Percentiles rank a stretch among this genome's conserved stretches.
These are phyloP conservation scores for Penicillium steckii DNA, from an alignment of 495 filamentous ascomycete genomes.

Conservation along the genomic window DNA sequence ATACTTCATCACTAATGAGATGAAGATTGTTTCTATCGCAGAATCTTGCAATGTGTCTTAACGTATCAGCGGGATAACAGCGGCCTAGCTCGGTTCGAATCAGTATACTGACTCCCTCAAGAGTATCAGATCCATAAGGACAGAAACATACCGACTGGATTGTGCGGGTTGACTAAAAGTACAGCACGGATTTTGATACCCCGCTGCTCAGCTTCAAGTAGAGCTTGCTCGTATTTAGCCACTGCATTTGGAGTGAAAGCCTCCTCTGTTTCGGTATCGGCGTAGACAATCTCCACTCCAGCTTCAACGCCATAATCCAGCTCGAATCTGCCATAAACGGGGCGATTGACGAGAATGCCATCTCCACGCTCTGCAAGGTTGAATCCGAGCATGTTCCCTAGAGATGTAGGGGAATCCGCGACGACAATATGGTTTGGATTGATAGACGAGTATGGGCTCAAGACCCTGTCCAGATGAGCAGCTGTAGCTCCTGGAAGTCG, in stretches of 20 bases:
- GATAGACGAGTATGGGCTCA: conserved; percentile 33
- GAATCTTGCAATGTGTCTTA: conserved; percentile 48
- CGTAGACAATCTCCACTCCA: conserved; percentile 36
- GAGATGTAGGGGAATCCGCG: conserved; percentile 35
- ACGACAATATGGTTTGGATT: conserved; percentile 32
- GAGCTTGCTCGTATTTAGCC: conserved; percentile 31
- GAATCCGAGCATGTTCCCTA: conserved; percentile 38
- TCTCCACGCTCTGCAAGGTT: conserved; percentile 45
- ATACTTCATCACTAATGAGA: conserved; percentile 61
- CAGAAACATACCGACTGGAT: conserved; percentile 36
- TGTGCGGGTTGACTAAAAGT: conserved; percentile 41
- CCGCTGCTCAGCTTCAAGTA: conserved; percentile 14
- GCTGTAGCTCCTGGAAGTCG: conserved; percentile 32
- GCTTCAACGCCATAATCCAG: conserved; percentile 38
- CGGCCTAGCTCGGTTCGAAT: conserved; percentile 26
- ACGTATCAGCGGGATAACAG: conserved; percentile 51
- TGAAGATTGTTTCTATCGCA: conserved; percentile 55
- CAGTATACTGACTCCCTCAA: neutral
- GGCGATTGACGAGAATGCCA: conserved; percentile 41
- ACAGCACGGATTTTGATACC: conserved; percentile 23
- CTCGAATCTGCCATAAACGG: conserved; percentile 41
- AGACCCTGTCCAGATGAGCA: conserved; percentile 36
- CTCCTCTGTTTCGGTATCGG: conserved; percentile 27
- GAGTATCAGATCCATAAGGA: neutral
- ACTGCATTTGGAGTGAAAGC: conserved; percentile 28